These are phyloP conservation scores for Cichorium intybus DNA, from an alignment of 140 eudicot species.

Conservation along the genomic window DNA sequence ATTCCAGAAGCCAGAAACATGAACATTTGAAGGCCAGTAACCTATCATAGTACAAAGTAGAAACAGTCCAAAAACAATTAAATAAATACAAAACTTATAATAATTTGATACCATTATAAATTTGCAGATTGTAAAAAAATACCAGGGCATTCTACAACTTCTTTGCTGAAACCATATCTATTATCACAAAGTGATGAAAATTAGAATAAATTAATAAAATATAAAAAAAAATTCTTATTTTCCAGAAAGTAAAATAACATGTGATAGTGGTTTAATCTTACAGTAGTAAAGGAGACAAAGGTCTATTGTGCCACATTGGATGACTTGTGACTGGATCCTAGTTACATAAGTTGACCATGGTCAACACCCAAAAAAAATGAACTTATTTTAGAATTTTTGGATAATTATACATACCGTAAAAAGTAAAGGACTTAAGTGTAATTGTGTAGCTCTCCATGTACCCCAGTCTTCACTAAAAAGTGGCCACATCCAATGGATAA, in stretches of 20 bases:
- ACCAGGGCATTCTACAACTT: constrained; percentile 98
- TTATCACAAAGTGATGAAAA: constrained; percentile 19
- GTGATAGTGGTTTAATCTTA: constrained; percentile 37
- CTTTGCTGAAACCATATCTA: constrained; percentile 95
- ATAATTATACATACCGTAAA: constrained; percentile 62
- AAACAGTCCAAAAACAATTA: not conserved
- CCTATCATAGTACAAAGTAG: constrained; percentile 31
- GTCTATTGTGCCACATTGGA: constrained; percentile 83
- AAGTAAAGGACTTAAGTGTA: constrained; percentile 79
- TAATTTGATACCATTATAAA: not conserved
- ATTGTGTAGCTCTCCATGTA: constrained; percentile 77
- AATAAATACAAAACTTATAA: not conserved
- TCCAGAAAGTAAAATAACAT: not conserved
- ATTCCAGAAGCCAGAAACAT: constrained; percentile 93
- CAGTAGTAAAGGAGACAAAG: constrained; percentile 82
- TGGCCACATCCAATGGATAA: constrained; percentile 99
- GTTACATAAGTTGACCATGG: constrained; percentile 1
- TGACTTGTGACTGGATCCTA: constrained; percentile 94
- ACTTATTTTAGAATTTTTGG: too few species aligned
- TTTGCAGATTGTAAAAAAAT: not conserved
- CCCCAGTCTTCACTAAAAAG: constrained; percentile 93
- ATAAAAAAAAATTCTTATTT: not conserved
- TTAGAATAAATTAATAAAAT: constrained; percentile 16
- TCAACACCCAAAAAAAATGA: not conserved
- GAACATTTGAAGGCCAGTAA: constrained; percentile 89